Base-by-base conservation (phyloP, 306 rosid species). In the Astragalus membranaceus region DNA sequence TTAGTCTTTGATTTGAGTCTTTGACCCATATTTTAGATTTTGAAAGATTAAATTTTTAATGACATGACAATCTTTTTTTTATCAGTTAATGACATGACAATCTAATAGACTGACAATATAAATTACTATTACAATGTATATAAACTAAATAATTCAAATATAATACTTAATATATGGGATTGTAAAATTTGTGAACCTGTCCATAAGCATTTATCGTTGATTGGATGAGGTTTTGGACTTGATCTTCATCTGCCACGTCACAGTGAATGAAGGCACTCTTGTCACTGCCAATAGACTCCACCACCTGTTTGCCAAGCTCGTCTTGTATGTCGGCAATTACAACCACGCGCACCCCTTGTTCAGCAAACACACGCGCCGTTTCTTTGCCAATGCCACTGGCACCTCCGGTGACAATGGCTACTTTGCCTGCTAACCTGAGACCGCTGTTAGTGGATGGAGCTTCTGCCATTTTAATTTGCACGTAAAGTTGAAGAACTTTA, bases 361-460 rank as follows among this genome's bases (percentile, higher is more conserved):
- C 32, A 1, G 85, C 77, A 5, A 88, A 84, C 8, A 43, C 60
- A 2, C 72, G 75, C 0, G 71, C 89, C 0, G 91, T 86, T 8
- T 82, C 90, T 50, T 86, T 81, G 0, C 91, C 89, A 3, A 88
- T 84, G 14, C 95, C 95, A 12, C 86, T 84, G 4, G 91, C 89
- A 0, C 87, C 89, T 0, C 89, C 87, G 1, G 91, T 84, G 39
- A 88, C 65, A 0, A 86, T 76, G 29, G 86, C 78, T 11, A 86
- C 83, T 49, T 88, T 86, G 15, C 80, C 81, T 8, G 77, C 47
- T 60, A 84, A 41, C 52, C 55, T 79, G n/a, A 17, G 46, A 26
- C 44, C 8, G 0, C 0, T 4, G n/a, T 44, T 61, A 44, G 12
- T 23, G 7, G 69, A 54, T 8, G 62, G 20, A 29, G 59, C 39